Conservation (phyloP, 1,139 yeast species). For the Lipomyces yarrowii region DNA sequence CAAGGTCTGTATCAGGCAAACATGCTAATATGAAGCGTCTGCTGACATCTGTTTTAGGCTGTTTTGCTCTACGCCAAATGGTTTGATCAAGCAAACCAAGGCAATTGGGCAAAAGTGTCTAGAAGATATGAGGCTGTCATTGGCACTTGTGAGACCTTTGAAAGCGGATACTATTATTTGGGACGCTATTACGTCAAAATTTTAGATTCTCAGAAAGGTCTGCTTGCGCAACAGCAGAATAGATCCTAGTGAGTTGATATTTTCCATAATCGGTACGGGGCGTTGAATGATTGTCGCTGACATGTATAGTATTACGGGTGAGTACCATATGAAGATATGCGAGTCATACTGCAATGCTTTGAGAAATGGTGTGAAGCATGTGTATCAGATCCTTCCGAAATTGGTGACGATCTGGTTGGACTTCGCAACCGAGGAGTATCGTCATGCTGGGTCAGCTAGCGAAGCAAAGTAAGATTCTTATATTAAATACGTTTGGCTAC, state of each 20-base stretch:
- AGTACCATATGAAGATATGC: slow-evolving; percentile 67
- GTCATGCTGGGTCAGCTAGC: slow-evolving; percentile 5
- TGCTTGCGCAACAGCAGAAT: slow-evolving; percentile 44
- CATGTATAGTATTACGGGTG: slow-evolving; percentile 51
- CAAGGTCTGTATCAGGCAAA: slow-evolving; percentile 32
- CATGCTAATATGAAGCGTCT: neutral
- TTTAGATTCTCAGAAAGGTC: slow-evolving; percentile 59
- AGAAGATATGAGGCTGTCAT: slow-evolving; percentile 67
- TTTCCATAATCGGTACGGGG: neutral
- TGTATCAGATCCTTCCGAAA: slow-evolving; percentile 87
- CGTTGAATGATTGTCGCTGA: neutral
- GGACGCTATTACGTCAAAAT: slow-evolving; percentile 81
- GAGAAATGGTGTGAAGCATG: slow-evolving; percentile 65
- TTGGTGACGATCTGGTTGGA: slow-evolving; percentile 91
- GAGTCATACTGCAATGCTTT: slow-evolving; percentile 67
- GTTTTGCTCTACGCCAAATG: slow-evolving; percentile 83
- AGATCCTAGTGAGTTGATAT: slow-evolving; percentile 35
- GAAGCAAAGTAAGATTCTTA: slow-evolving; percentile 4
- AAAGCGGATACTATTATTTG: slow-evolving; percentile 75
- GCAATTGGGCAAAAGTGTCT: slow-evolving; percentile 73
- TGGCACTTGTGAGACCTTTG: slow-evolving; percentile 64
- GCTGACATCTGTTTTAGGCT: slow-evolving; percentile 37
- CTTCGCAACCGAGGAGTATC: slow-evolving; percentile 46
- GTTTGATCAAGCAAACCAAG: slow-evolving; percentile 86
- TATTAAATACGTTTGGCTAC: neutral